Evolutionary conservation across 2,329 filamentous ascomycete species (phyloP).

Genomic region (Camillea tinctor): DNA sequence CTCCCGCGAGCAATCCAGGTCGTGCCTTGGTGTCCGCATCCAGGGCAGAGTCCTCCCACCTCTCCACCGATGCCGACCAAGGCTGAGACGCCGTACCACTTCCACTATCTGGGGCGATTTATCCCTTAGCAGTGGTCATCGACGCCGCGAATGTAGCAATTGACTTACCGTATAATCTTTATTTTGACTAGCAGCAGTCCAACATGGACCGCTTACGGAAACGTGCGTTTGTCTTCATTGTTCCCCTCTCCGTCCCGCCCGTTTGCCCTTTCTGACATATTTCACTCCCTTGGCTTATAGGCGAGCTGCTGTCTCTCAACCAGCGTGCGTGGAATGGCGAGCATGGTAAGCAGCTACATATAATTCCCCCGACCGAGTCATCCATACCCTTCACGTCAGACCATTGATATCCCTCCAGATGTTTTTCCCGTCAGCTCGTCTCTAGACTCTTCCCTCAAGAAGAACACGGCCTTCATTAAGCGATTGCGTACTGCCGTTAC

Average conservation of each 20-base stretch:
- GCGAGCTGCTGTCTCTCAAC: conserved; percentile 88
- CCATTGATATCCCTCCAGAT: conserved; percentile 50
- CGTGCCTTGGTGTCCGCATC: conserved; percentile 22
- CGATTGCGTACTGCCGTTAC: conserved; percentile 88
- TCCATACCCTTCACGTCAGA: not conserved
- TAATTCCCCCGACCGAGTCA: not conserved
- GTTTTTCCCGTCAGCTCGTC: conserved; percentile 74
- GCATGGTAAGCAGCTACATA: conserved; percentile 57
- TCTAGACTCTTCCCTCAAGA: conserved; percentile 93
- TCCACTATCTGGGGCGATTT: conserved; percentile 39
- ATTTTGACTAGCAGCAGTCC: conserved; percentile 39
- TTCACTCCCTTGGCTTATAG: conserved; percentile 45
- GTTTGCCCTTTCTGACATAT: conserved; percentile 22
- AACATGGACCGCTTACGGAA: conserved; percentile 65
- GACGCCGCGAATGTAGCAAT: conserved; percentile 48
- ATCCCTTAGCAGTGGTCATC: conserved; percentile 44
- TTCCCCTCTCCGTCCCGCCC: not conserved
- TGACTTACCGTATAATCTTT: conserved; percentile 17
- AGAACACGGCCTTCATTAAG: conserved; percentile 98
- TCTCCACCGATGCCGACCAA: conserved; percentile 43
- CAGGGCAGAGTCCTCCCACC: conserved; percentile 25
- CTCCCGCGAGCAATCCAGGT: not conserved
- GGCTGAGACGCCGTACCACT: conserved; percentile 40
- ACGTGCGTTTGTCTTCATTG: conserved; percentile 43
- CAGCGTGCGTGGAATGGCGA: conserved; percentile 85